phyloP scores from a whole-genome alignment of 768 basidiomycete genomes.

The Mycena olivaceomarginata region DNA sequence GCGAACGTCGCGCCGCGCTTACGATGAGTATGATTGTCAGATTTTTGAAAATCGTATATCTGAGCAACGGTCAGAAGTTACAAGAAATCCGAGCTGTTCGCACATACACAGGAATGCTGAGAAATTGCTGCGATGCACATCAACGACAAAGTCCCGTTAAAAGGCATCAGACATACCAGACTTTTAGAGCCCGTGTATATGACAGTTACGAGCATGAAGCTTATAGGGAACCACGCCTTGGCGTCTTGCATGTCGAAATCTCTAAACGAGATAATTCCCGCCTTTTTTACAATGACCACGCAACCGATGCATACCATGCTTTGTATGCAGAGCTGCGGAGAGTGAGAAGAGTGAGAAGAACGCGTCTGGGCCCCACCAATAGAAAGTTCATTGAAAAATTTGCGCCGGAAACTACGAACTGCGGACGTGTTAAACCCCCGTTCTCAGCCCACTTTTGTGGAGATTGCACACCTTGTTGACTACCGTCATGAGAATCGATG shows the following conservation, averaged over 20 bases:
- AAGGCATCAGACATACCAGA: conserved; percentile 75
- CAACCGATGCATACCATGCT: conserved; percentile 90
- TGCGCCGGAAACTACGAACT: conserved; percentile 97
- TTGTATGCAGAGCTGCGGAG: conserved; percentile 84
- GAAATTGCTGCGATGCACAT: conserved; percentile 84
- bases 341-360: background rate
- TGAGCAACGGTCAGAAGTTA: background rate
- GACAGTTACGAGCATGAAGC: conserved; percentile 92
- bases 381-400: conserved; percentile 98
- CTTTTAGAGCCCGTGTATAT: conserved; percentile 99
- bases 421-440: conserved; percentile 8
- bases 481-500: conserved; percentile 97
- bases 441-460: background rate
- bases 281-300: conserved; percentile 83
- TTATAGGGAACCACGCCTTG: conserved; percentile 96
- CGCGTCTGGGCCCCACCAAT: conserved; percentile 58
- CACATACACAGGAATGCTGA: conserved; percentile 89
- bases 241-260: conserved; percentile 90
- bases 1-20: conserved; percentile 48
- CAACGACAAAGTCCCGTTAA: conserved; percentile 7
- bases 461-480: conserved; percentile 88
- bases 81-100: background rate
- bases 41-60: conserved; percentile 98
- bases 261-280: conserved; percentile 90
- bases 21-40: conserved; percentile 99